These are phyloP conservation scores for Phytophthora cryptogea DNA, from an alignment of 352 stramenopile species.

Conservation along the genomic window DNA sequence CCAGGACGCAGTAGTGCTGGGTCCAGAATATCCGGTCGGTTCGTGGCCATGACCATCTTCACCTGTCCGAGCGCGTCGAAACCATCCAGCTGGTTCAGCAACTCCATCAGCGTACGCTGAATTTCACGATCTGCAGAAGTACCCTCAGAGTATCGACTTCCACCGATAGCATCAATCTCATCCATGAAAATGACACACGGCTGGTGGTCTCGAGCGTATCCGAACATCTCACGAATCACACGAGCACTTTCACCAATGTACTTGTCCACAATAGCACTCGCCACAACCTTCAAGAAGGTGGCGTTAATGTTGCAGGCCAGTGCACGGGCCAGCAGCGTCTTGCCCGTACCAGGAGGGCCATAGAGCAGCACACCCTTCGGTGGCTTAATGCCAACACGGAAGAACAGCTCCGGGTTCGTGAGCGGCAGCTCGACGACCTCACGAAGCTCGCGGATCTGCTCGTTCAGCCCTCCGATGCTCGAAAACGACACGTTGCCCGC, in stretches of 20 bases:
- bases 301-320: constrained; percentile 99
- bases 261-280: constrained; percentile 99
- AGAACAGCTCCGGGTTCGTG: constrained; percentile 99
- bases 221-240: constrained; percentile 99
- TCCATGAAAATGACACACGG: constrained; percentile 99
- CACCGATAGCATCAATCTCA: constrained; percentile 99
- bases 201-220: constrained; percentile 96
- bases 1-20: constrained; percentile 97
- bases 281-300: constrained; percentile 99
- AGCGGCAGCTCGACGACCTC: constrained; percentile 99
- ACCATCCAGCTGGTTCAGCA: constrained; percentile 99
- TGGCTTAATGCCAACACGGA: constrained; percentile 98
- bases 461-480: constrained; percentile 98
- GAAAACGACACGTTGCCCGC: constrained; percentile 97
- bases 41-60: constrained; percentile 99
- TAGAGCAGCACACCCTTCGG: constrained; percentile 98
- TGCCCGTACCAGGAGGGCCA: constrained; percentile 98
- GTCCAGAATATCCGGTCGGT: constrained; percentile 99
- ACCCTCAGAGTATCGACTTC: constrained; percentile 97
- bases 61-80: constrained; percentile 98
- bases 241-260: constrained; percentile 99
- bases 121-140: constrained; percentile 98
- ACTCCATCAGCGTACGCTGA: constrained; percentile 99
- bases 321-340: constrained; percentile 98
- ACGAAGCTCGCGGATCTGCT: constrained; percentile 98